Conservation (phyloP, 192 early-diverging fungal genomes). For the Coemansia sp. region DNA sequence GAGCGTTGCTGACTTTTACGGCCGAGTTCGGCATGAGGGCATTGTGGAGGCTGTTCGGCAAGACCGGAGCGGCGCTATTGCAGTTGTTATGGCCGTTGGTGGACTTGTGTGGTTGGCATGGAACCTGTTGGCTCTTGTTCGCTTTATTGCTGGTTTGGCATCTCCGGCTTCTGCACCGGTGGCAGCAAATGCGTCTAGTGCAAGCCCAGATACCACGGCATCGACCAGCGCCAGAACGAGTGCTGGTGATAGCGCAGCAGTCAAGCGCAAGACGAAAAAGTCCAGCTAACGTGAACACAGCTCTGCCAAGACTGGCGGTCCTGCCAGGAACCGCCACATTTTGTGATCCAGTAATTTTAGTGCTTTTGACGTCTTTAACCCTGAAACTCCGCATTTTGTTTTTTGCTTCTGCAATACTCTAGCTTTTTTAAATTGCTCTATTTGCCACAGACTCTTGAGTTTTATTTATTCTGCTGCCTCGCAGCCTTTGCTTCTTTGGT, state of each 20-base stretch:
- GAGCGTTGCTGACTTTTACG: conserved; percentile 31
- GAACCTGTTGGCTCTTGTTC: conserved; percentile 24
- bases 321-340: not conserved
- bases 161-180: not conserved
- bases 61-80: conserved; percentile 36
- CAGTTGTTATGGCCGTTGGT: conserved; percentile 20
- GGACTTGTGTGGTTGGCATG: conserved; percentile 43
- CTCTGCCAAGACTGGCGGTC: not conserved
- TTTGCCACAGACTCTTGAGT: not conserved
- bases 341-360: not conserved
- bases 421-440: not conserved
- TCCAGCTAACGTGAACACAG: not conserved
- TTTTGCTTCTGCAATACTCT: not conserved
- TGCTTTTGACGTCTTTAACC: too few relatives aligned
- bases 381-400: conserved; percentile 13
- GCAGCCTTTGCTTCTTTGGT: not conserved
- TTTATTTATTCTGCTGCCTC: not conserved
- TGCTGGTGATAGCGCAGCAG: not conserved
- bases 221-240: conserved; percentile 8
- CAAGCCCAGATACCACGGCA: not conserved
- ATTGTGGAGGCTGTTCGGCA: conserved; percentile 26
- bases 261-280: conserved; percentile 24
- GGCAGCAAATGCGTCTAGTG: not conserved
- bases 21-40: conserved; percentile 9
- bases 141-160: conserved; percentile 11